Base-by-base conservation (phyloP, 2,329 filamentous ascomycete genomes). In the Xylariaceae sp. region DNA sequence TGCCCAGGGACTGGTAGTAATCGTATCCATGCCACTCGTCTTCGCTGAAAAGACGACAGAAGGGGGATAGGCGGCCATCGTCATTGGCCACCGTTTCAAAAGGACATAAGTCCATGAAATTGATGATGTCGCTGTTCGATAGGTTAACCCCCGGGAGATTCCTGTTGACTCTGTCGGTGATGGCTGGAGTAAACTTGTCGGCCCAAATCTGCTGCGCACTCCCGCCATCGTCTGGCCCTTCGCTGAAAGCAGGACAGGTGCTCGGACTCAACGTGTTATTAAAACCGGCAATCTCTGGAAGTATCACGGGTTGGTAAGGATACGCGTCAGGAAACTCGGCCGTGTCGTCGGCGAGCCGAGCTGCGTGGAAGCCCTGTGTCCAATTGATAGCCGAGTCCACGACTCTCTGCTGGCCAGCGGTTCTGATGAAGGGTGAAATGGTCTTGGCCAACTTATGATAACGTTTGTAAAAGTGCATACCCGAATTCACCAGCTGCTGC, bases 31-130 rank as follows among this genome's bases (percentile, higher is more conserved):
- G 72, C 89, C 90, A 96, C 69, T 96, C 90, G 1, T 79, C 69
- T 13, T 76, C 67, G 0, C 81, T 85, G 72, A 96, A 96, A 22
- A 96, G 75, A 13, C 68, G 66, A 70, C 92, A 97, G 71, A 96
- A 95, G 0, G 76, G 73, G 0, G 90, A 90, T 10, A 87, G 67
- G 16, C 70, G 76, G 5, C 74, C 79, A 2, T 78, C 71, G 0
- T 71, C 64, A 6, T 81, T 75, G 9, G 86, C 83, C n/a, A 96
- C 83, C 0, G 89, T 93, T 60, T 87, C 80, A 71, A 90, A 96
- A 0, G 92, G 86, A 64, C 92, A 97, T 54, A 96, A 76, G 62
- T 96, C 90, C 90, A 97, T 96, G 33, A 97, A 67, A 51, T 79
- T 81, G 51, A 91, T 74, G 1, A 84, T 82, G 33, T 93, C 84